phyloP scores from a whole-genome alignment of 75 land plant genomes.

The Sequoiadendron giganteum region DNA sequence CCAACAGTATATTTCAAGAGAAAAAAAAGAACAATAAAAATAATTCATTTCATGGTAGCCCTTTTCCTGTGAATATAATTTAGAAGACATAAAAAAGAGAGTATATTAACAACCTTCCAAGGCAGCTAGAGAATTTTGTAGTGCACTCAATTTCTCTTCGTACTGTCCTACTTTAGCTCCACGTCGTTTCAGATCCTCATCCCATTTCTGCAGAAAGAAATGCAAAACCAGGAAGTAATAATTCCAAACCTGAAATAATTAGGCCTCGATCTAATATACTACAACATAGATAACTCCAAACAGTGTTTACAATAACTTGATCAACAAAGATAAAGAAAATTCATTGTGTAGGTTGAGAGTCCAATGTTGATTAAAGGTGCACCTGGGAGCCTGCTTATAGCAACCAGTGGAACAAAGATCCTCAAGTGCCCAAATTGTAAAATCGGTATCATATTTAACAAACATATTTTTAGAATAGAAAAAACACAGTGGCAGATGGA shows the following conservation, averaged over 20 bases:
- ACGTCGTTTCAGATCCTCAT: background rate
- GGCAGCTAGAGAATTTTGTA: background rate
- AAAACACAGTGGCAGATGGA: background rate
- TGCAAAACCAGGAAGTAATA: background rate
- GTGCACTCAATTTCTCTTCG: background rate
- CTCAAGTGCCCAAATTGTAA: background rate
- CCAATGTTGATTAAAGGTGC: background rate
- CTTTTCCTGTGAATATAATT: background rate
- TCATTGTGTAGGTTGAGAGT: background rate
- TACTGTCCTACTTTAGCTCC: background rate
- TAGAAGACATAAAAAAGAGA: background rate
- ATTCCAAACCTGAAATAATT: background rate
- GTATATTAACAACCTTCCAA: background rate
- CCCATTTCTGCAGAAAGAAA: conserved; percentile 8
- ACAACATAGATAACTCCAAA: background rate
- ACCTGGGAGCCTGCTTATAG: background rate
- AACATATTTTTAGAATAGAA: background rate
- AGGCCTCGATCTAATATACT: background rate
- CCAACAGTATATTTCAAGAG: background rate
- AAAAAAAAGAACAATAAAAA: background rate
- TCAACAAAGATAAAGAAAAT: background rate
- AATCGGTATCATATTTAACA: background rate
- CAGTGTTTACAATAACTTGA: background rate
- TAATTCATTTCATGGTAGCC: background rate
- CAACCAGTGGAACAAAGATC: background rate